Conservation (phyloP, 2,329 filamentous ascomycete species). For the Fusarium sp. region DNA sequence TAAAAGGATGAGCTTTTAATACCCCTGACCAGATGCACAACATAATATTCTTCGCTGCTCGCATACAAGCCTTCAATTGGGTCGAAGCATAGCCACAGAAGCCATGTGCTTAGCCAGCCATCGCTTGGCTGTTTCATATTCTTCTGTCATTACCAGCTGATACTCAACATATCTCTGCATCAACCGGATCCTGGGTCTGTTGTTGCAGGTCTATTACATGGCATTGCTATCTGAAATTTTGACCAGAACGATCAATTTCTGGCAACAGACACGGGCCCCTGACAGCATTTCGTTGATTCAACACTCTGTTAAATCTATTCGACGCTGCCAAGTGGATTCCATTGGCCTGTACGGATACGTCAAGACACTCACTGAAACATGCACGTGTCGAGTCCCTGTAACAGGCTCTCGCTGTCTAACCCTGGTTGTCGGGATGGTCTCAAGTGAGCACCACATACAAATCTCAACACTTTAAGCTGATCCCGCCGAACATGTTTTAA, state of each 20-base stretch:
- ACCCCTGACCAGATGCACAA: constrained; percentile 5
- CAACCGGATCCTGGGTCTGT: neutral
- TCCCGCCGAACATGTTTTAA: constrained; percentile 10
- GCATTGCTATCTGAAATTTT: neutral
- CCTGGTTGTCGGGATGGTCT: constrained; percentile 27
- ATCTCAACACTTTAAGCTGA: constrained; percentile 14
- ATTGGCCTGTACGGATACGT: neutral
- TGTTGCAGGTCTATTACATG: neutral
- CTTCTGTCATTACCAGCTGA: neutral
- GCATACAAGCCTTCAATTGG: neutral
- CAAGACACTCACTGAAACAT: constrained; percentile 25
- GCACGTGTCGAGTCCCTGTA: constrained; percentile 31
- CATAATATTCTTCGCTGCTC: neutral
- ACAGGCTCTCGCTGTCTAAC: constrained; percentile 21
- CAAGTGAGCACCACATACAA: constrained; percentile 16
- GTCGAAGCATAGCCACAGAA: constrained; percentile 7
- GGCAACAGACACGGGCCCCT: neutral
- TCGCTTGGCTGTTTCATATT: constrained; percentile 12
- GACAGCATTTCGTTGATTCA: neutral
- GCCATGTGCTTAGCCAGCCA: constrained; percentile 1
- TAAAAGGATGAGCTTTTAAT: neutral
- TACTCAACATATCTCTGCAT: neutral
- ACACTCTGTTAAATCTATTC: constrained; percentile 1
- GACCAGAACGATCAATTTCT: neutral
- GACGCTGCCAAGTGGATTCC: constrained; percentile 8